Evolutionary conservation across 1,284 basidiomycete species (phyloP).

Genomic region (Moesziomyces sp.): DNA sequence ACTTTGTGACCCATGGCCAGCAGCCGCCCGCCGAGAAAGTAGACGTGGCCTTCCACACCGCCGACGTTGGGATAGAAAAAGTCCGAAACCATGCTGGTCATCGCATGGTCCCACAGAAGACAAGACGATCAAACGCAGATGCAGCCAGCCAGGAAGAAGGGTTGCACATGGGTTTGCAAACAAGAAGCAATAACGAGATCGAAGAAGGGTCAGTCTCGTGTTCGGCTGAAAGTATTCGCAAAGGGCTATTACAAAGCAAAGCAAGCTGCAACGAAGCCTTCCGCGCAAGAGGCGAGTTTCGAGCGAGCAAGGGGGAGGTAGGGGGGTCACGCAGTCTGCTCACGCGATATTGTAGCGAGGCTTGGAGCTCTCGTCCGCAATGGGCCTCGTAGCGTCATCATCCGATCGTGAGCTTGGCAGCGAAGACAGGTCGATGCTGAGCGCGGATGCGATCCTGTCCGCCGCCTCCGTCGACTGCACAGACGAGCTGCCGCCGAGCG

Average conservation of each 20-base stretch:
- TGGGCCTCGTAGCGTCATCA: too few relatives aligned
- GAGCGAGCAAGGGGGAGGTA: background rate
- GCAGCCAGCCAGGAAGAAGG: background rate
- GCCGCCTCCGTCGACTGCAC: slow-evolving; percentile 1
- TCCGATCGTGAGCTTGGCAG: background rate
- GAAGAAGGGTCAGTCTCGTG: background rate
- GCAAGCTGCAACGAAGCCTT: background rate
- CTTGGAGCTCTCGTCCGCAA: slow-evolving; percentile 11
- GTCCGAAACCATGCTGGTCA: slow-evolving; percentile 87
- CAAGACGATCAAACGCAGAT: background rate
- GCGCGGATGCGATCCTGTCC: slow-evolving; percentile 12
- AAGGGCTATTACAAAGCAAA: background rate
- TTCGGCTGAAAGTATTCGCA: background rate
- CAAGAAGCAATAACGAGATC: background rate
- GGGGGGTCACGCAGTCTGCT: slow-evolving; percentile 18
- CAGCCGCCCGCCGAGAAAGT: slow-evolving; percentile 73
- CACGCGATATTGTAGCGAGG: slow-evolving; percentile 50
- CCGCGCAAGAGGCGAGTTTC: background rate
- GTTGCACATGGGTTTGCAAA: background rate
- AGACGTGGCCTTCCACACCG: slow-evolving; percentile 96
- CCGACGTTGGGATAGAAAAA: slow-evolving; percentile 96
- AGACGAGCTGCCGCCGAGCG: background rate
- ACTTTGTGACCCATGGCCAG: slow-evolving; percentile 87
- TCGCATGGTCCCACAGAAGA: background rate
- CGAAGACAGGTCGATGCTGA: slow-evolving; percentile 22